phyloP scores from a whole-genome alignment of 192 early-diverging fungal genomes.

The Lobosporangium transversale region DNA sequence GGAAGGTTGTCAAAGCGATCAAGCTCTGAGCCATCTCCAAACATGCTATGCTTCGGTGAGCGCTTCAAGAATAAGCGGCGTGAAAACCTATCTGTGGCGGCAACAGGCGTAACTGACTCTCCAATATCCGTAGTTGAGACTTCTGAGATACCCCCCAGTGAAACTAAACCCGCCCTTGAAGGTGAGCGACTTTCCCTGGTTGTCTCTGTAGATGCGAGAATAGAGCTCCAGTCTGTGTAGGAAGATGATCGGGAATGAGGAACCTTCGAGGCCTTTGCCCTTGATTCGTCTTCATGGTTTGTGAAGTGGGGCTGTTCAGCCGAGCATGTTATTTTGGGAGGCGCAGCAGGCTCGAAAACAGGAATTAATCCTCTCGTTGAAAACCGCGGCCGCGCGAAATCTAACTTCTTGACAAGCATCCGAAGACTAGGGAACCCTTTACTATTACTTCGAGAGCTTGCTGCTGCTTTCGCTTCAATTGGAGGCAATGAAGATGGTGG shows the following conservation, averaged over 20 bases:
- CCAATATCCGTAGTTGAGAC: slow-evolving; percentile 21
- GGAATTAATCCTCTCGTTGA: slow-evolving; percentile 22
- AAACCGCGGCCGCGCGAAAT: slow-evolving; percentile 14
- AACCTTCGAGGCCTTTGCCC: not conserved
- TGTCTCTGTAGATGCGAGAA: slow-evolving; percentile 16
- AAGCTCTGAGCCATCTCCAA: slow-evolving; percentile 43
- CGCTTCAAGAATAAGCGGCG: slow-evolving; percentile 28
- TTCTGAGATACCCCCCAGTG: slow-evolving; percentile 13
- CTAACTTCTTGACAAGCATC: slow-evolving; percentile 19
- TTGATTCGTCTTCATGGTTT: not conserved
- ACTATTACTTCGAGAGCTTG: too few relatives aligned
- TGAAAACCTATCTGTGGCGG: slow-evolving; percentile 8
- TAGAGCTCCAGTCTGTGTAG: slow-evolving; percentile 21
- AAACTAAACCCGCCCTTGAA: slow-evolving; percentile 15
- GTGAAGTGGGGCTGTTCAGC: not conserved
- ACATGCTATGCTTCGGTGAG: slow-evolving; percentile 26
- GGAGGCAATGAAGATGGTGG: not conserved
- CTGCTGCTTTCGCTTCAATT: slow-evolving; percentile 8
- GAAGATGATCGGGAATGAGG: slow-evolving; percentile 27
- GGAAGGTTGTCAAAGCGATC: slow-evolving; percentile 44
- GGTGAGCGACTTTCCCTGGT: slow-evolving; percentile 26
- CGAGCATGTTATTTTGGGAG: not conserved
- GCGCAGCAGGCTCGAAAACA: slow-evolving; percentile 5
- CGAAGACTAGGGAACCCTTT: slow-evolving; percentile 37
- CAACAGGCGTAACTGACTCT: slow-evolving; percentile 1